Conservation (phyloP, 1,284 basidiomycete genomes). For the Anthracocystis walkeri region DNA sequence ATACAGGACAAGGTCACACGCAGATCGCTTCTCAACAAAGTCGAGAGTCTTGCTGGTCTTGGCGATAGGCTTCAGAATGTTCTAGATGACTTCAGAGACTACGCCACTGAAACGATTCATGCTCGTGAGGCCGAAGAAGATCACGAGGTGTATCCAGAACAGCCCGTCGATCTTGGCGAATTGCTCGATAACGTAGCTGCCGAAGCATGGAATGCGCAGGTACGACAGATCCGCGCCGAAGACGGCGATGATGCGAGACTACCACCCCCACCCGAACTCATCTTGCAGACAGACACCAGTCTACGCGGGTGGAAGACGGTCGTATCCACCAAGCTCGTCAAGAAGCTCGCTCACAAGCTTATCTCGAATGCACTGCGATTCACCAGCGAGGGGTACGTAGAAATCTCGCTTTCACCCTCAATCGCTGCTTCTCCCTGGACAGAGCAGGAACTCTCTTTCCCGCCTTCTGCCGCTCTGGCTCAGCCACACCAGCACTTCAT, state of each 20-base stretch:
- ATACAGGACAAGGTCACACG: constrained; percentile 12
- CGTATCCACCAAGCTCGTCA: constrained; percentile 29
- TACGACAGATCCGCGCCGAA: constrained; percentile 49
- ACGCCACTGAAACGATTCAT: constrained; percentile 43
- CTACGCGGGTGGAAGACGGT: constrained; percentile 49
- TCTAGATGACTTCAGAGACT: constrained; percentile 47
- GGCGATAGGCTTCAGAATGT: constrained; percentile 41
- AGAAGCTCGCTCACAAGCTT: constrained; percentile 48
- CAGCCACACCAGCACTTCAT: constrained; percentile 21
- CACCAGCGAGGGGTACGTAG: constrained; percentile 53
- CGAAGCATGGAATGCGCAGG: constrained; percentile 44
- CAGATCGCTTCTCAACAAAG: constrained; percentile 29
- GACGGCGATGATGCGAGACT: constrained; percentile 49
- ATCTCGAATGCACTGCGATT: constrained; percentile 57
- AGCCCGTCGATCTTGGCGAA: constrained; percentile 44
- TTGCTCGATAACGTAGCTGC: constrained; percentile 43
- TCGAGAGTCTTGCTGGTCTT: constrained; percentile 39
- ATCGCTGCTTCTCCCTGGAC: constrained; percentile 11
- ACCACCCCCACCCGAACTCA: constrained; percentile 57
- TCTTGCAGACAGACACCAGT: constrained; percentile 50
- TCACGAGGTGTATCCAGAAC: constrained; percentile 30
- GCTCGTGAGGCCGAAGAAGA: constrained; percentile 38
- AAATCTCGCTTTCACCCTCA: constrained; percentile 44
- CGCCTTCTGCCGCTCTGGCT: neutral
- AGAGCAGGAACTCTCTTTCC: constrained; percentile 16